Base-by-base conservation (phyloP, 805 yeast species). In the Candida coquimbonensis region DNA sequence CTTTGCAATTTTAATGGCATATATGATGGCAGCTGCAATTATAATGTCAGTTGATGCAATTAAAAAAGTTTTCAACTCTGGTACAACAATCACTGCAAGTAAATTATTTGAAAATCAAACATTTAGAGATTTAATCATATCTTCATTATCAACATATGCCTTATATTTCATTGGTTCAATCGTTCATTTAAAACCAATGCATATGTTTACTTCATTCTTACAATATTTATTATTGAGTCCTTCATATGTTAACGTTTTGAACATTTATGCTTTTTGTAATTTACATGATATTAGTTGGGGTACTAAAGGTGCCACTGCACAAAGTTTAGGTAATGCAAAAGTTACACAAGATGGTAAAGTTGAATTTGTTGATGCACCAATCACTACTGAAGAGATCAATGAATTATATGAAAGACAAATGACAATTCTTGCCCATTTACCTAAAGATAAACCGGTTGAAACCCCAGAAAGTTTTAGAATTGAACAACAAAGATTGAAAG, bases 281-380 rank as follows among this genome's bases (percentile, higher is more conserved):
- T 83, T 91, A 49, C 96, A 91, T 64, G 99, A 91, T 69, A 81
- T 91, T 40, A 86, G 96, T 7, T 91, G 98, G 98, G 98, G 98
- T 62, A 91, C 96, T 5, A 87, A 90, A 63, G 96, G 96, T 40
- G 87, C 82, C 42, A 74, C 79, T 39, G 61, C 79, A 70, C 60
- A 77, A 70, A 66, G 95, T 77, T 72, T 93, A 56, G 98, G 97
- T 49, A 80, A 83, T 39, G 96, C 96, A 24, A 86, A 83, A 56
- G 74, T 87, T 4, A 73, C 75, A 36, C 75, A 71, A 44, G 80
- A 75, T 46, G 88, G 85, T 54, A 80, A 80, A 49, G 74, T 81
- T 44, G 83, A 81, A 51, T 59, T 55, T 29, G 72, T 80, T 60
- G 83, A 78, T 52, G 76, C 83, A 31, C 96, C 96, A 9, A 87